Evolutionary conservation across 164 flowering plant species (phyloP).

Genomic region (Houttuynia cordata): DNA sequence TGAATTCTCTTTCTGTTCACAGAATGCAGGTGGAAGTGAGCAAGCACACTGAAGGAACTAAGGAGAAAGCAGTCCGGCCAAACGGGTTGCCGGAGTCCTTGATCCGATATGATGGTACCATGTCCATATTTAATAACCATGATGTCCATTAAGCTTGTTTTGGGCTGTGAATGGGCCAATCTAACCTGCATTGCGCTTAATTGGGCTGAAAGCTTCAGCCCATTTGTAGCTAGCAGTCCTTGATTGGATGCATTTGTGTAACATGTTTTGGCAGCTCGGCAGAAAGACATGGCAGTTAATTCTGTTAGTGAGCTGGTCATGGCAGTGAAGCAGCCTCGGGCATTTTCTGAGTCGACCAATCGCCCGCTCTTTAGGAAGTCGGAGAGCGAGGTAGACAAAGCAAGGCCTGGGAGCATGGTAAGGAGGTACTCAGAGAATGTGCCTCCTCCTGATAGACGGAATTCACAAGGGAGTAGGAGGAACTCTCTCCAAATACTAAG

Average conservation of each 20-base stretch:
- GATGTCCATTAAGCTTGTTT: too few species aligned
- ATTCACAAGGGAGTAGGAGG: constrained; percentile 37
- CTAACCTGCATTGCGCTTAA: too few species aligned
- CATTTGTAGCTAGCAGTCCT: neutral
- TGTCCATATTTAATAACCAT: constrained; percentile 8
- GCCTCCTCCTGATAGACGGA: constrained; percentile 42
- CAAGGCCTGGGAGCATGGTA: constrained; percentile 16
- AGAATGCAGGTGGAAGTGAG: constrained; percentile 99
- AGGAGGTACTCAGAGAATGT: constrained; percentile 46
- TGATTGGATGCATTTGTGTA: neutral
- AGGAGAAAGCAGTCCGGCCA: constrained; percentile 74
- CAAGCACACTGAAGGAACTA: constrained; percentile 90
- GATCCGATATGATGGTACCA: constrained; percentile 86
- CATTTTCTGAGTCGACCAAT: constrained; percentile 65
- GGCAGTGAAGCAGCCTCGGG: constrained; percentile 63
- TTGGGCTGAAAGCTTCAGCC: neutral
- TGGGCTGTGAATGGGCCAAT: too few species aligned
- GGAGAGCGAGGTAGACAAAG: constrained; percentile 35
- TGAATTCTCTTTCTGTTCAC: constrained; percentile 8
- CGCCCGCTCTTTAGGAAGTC: constrained; percentile 44
- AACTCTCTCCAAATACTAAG: constrained; percentile 51
- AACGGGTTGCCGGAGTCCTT: constrained; percentile 93
- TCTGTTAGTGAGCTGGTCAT: constrained; percentile 72
- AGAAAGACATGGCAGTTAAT: constrained; percentile 59
- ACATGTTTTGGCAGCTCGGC: constrained; percentile 53